Evolutionary conservation across 108 stramenopile genomes (phyloP), one percentile per base, ranked within the genome.

Genomic region (Cyclotella cryptica): DNA sequence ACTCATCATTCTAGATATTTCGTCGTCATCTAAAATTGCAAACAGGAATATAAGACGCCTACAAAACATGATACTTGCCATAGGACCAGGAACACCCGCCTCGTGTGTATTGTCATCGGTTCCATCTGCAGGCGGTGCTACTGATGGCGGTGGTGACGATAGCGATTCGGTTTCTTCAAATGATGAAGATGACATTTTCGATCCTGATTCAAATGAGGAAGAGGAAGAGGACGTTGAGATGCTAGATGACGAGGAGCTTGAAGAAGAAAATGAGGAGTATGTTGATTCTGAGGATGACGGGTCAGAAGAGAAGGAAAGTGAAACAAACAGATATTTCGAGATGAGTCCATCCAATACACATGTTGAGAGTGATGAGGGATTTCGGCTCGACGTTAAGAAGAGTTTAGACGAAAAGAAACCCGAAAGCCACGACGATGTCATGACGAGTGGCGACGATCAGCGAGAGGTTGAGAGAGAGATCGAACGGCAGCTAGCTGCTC

Each of bases 1-100:
- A 27, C 22, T 58, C 26, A 14, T 27, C 57, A 58, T 3, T 3
- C 9, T 22, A 24, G 22, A 3, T 22, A 22, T 58, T 22, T 58
- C 22, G 4, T 27, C 22, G 14, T 24, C 26, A 35, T 42, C 22
- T 43, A 35, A 64, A 64, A 49, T n/a, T 22, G 26, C 44, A 7
- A 35, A 24, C 7, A 90, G 93, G 93, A 93, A 93, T 79, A 71
- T 71, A 42, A 64, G 70, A 22, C 65, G 93, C 52, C 60, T 94
- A 75, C 87, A 94, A 77, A 92, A 94, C 67, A 88, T 90, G 84
- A 94, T 87, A 62, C 78, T 94, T 10, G 85, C 89, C 7, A 83
- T 91, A 17, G 93, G 93, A 14, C 89, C 90, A 5, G 87, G 84
- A 12, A 92, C 90, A 29, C 91, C 89, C 42, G 93, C 93, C 2